Evolutionary conservation across 768 basidiomycete species (phyloP), one percentile per base, ranked within the genome.

Genomic region (Filobasidium wieringae): DNA sequence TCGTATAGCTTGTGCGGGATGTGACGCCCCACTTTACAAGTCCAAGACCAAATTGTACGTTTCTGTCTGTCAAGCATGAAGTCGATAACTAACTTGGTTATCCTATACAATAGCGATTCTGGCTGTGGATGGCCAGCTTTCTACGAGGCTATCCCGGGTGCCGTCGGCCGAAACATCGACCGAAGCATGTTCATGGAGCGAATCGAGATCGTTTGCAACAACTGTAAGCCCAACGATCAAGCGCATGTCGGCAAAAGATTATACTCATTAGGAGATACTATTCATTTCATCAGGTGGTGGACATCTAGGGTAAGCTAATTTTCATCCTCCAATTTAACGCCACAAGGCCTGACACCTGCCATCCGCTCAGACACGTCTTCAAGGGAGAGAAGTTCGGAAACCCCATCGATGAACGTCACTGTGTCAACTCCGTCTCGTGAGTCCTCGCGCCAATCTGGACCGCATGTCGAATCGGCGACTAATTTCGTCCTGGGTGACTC

Each of bases 101-200:
- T 49, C 19, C n/a, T 15, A 19, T 24, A 31, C 5, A 31, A 15
- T 40, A 70, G 69, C 75, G 80, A 85, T 65, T 90, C 87, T 58
- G 88, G 89, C 7, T 93, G 88, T 67, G 91, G 91, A 24, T 96
- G 91, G 91, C 91, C 92, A n/a, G 88, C 91, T 0, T 96, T 95
- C 79, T 96, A 85, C 70, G 91, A 93, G 88, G 89, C 90, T 7
- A 81, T 93, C 61, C 91, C 91, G 6, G 91, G 90, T 32, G 88
- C 91, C 24, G 87, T 96, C 30, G 80, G 68, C 58, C 65, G 76
- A 47, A 85, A 90, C 62, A 83, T 84, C 61, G 91, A 95, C 72
- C 74, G 58, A 15, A 74, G 82, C 0, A 73, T 79, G 57, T 85
- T 85, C 40, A 84, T 81, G 79, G 75, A 75, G 7, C 64, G 91